Evolutionary conservation across 371 early-diverging fungal species (phyloP).

Genomic region (Coemansia sp.): DNA sequence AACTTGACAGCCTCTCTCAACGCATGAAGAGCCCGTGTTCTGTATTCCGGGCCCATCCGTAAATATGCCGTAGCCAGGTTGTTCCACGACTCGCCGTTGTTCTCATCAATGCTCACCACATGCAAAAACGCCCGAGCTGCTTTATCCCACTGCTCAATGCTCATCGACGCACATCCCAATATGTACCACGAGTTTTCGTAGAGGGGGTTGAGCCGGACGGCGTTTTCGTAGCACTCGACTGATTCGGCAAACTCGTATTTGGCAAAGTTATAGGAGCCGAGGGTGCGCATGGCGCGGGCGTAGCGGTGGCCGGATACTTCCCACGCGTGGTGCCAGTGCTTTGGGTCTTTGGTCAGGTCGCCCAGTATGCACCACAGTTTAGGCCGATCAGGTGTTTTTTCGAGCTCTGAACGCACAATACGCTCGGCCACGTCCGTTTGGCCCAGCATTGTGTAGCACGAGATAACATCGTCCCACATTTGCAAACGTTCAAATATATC

Average conservation of each 20-base stretch:
- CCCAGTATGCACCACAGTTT: conserved; percentile 88
- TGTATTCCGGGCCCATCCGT: conserved; percentile 58
- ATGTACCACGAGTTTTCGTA: conserved; percentile 95
- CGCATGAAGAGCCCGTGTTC: conserved; percentile 75
- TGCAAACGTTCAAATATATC: conserved; percentile 91
- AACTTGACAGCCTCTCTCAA: conserved; percentile 79
- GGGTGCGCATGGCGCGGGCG: conserved; percentile 90
- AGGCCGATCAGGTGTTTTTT: conserved; percentile 69
- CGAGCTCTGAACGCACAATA: conserved; percentile 63
- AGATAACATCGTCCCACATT: conserved; percentile 91
- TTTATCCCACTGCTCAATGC: conserved; percentile 70
- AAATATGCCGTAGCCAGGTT: conserved; percentile 87
- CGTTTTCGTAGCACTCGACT: conserved; percentile 65
- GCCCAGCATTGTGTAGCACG: conserved; percentile 81
- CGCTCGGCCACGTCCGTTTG: conserved; percentile 80
- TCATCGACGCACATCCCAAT: conserved; percentile 92
- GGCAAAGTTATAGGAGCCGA: conserved; percentile 80
- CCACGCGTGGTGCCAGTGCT: conserved; percentile 88
- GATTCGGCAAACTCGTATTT: conserved; percentile 56
- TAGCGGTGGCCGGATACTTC: conserved; percentile 73
- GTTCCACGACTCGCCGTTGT: conserved; percentile 95
- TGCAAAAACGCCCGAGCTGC: conserved; percentile 77
- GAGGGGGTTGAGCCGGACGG: conserved; percentile 89
- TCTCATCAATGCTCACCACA: conserved; percentile 69
- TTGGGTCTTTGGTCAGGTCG: conserved; percentile 75